A percentile compares a stretch with the other conserved stretches of the same genome.
phyloP scores from a whole-genome alignment of 2,329 filamentous ascomycete species.

The Zymoseptoria tritici region DNA sequence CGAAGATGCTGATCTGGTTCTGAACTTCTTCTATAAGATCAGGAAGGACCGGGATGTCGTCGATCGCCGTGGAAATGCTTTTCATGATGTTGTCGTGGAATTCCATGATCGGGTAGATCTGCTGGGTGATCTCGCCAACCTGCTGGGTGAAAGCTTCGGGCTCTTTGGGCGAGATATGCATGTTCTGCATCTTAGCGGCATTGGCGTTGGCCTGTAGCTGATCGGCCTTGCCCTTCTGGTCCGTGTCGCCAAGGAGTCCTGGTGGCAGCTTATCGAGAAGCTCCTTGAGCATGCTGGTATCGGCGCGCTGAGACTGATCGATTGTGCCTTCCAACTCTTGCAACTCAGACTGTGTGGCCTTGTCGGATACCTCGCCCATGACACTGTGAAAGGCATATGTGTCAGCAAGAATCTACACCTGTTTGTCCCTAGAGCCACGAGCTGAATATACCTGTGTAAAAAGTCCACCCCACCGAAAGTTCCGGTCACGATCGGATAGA shows the following conservation, averaged over 20 bases:
- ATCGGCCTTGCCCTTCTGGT: conserved; percentile 68
- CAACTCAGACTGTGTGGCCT: conserved; percentile 84
- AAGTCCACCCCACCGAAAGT: conserved; percentile 62
- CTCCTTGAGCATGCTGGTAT: conserved; percentile 69
- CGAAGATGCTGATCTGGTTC: conserved; percentile 80
- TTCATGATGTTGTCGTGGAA: conserved; percentile 88
- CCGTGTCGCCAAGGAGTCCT: conserved; percentile 67
- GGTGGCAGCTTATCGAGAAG: conserved; percentile 75
- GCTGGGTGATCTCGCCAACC: conserved; percentile 61
- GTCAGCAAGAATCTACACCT: too few relatives aligned
- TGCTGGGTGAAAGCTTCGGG: conserved; percentile 80
- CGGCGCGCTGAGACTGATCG: conserved; percentile 50
- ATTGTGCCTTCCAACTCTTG: conserved; percentile 82
- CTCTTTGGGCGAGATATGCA: conserved; percentile 65
- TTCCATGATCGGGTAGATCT: conserved; percentile 83
- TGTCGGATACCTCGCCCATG: conserved; percentile 71
- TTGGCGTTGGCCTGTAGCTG: conserved; percentile 71
- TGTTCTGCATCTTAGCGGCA: conserved; percentile 66
- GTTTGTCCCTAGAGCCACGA: too few relatives aligned
- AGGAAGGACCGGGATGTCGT: conserved; percentile 77
- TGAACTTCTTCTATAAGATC: conserved; percentile 80
- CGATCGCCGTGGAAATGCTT: conserved; percentile 66
- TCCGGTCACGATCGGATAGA: conserved; percentile 80
- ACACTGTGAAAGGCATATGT: conserved; percentile 62
- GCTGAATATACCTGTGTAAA: too few relatives aligned